Conservation (phyloP, 495 filamentous ascomycete species). For the Trichoderma parareesei region DNA sequence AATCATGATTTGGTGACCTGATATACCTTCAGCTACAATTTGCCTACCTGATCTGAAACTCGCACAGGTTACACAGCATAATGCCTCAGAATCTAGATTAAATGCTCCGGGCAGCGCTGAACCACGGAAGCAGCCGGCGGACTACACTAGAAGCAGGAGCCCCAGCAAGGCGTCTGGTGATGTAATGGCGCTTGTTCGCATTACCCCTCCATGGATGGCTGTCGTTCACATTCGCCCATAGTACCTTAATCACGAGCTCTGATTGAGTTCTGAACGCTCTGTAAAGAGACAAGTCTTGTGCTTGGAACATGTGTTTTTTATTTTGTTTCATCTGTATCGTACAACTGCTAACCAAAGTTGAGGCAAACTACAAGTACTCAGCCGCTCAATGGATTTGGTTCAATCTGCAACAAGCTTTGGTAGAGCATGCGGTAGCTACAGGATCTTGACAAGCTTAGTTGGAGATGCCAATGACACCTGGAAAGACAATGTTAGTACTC, state of each 20-base stretch:
- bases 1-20: no score
- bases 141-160: background rate
- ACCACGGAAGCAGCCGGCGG: background rate
- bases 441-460: conserved; percentile 27
- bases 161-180: background rate
- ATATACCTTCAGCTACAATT: background rate
- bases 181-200: background rate
- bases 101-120: background rate
- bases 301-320: background rate
- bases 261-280: no score
- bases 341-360: background rate
- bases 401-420: background rate
- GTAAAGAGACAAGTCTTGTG: background rate
- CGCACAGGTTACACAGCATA: background rate
- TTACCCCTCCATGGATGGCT: background rate
- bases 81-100: background rate
- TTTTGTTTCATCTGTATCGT: background rate
- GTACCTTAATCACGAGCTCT: no score
- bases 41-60: background rate
- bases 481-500: background rate
- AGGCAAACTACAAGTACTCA: background rate
- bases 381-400: background rate
- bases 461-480: conserved; percentile 85
- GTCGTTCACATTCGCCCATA: background rate
- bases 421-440: background rate